Evolutionary conservation across 768 basidiomycete species (phyloP), one percentile per base, ranked within the genome.

Genomic region (Megacollybia marginata): DNA sequence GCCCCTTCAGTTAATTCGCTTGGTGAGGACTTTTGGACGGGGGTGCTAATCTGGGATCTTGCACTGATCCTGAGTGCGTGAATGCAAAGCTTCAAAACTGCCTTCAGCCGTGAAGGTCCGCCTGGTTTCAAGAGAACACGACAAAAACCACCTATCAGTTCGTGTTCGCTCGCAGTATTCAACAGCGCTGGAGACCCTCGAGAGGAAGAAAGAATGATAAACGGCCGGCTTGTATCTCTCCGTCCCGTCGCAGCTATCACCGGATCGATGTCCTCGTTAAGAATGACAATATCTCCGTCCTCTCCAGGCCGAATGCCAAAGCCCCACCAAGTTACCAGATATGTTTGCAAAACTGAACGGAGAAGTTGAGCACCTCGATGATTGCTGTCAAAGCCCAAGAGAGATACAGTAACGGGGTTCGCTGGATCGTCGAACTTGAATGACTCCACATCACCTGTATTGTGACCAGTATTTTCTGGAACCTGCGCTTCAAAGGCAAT

Each of bases 81-180:
- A 20, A 84, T 50, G 61, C 78, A 76, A 9, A 84, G 75, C 58
- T 82, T 83, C 52, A 94, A 68, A 19, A 82, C 75, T 5, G 73
- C 62, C 23, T 82, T 75, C 49, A 95, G 73, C 18, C 85, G 79
- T 42, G 79, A 78, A 3, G 93, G 93, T 2, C 92, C 91, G 20
- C 83, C 83, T 9, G 93, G 93, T 62, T 96, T 97, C 76, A 85
- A 88, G 11, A 94, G 67, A 19, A 92, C 72, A n/a, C 88, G 83
- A 64, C 88, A 92, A 65, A 90, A 88, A 23, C 92, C 92, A 9
- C 93, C 93, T 10, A 83, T 78, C 40, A 73, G 72, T 61, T 92
- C 89, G 60, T 88, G 84, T 18, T 88, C 82, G 50, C 71, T 76
- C 48, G 82, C 80, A 12, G 81, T 75, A 9, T 72, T 67, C 73